Base-by-base conservation (phyloP, 2,329 filamentous ascomycete species). In the Pyricularia sp. region DNA sequence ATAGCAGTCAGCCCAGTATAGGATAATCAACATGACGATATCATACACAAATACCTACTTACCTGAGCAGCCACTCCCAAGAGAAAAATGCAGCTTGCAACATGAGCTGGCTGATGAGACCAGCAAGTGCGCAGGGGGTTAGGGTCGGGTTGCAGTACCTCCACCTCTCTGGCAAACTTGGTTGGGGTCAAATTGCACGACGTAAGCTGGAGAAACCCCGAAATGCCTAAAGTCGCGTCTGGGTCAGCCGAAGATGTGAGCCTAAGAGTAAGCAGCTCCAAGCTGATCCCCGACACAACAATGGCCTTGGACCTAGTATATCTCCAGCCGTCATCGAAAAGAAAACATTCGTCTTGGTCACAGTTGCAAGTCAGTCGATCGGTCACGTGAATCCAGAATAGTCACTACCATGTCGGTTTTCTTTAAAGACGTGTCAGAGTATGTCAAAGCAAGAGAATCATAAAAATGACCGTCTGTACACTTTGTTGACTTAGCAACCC, bases 351-450 rank as follows among this genome's bases (percentile, higher is more conserved):
- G 10, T 23, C n/a, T n/a, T 25, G n/a, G 58, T 61, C 7, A 26
- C 58, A 4, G 25, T 25, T 61, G n/a, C 10, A 12, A 61, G n/a
- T 61, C 58, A 26, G 23, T 61, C 9, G 12, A 12, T 36, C 33
- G 6, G 58, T 26, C n/a, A 25, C 58, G 58, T 61, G 58, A 61
- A 61, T 26, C 58, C 58, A 61, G n/a, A 26, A 61, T 12, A 61
- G 58, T 61, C n/a, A 26, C 6, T 10, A 36, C 31, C 20, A 79
- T 79, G 78, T 79, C 78, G 0, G 78, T 79, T 2, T 79, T 79
- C 70, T 79, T 79, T 73, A 80, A 79, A 23, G 76, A 79, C 12
- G 77, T 80, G 64, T 75, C 75, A 17, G 70, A 73, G 78, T 79
- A 72, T 69, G 77, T 71, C 31, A 31, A 33, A 65, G 42, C 23